Percentiles rank a stretch among this genome's conserved stretches.
phyloP scores from a whole-genome alignment of 495 filamentous ascomycete species.

The Trichoderma parareesei region DNA sequence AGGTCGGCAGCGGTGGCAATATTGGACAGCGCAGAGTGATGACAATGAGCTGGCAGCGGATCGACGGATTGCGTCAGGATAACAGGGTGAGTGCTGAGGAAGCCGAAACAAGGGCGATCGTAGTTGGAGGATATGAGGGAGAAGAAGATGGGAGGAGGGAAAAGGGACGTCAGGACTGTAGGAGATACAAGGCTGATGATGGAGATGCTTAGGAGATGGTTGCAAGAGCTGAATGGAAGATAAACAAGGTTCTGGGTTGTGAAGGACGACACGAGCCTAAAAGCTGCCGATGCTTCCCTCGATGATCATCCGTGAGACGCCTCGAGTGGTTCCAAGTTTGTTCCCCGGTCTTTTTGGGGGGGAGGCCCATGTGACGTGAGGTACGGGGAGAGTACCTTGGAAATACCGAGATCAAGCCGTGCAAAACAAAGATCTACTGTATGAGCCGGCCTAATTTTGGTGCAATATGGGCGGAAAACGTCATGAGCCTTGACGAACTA shows the following conservation, averaged over 20 bases:
- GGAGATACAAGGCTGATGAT: neutral
- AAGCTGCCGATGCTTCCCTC: neutral
- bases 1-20: constrained; percentile 12
- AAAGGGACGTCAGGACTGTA: neutral
- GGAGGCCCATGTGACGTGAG: neutral
- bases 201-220: neutral
- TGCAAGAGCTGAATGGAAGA: neutral
- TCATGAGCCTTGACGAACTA: too few species aligned
- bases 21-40: constrained; percentile 4
- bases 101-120: neutral
- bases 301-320: neutral
- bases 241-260: neutral
- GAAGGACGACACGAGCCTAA: neutral
- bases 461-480: too few species aligned
- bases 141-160: neutral
- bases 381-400: neutral
- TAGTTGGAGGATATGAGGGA: neutral
- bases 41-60: neutral
- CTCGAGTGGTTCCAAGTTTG: neutral
- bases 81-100: too few species aligned
- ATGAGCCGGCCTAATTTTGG: neutral
- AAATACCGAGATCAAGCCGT: neutral
- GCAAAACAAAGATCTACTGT: neutral
- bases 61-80: neutral
- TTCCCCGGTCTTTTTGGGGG: neutral